Evolutionary conservation across 257 asterid genomes (phyloP), one percentile per base, ranked within the genome.

Genomic region (Knoxia roxburghii): DNA sequence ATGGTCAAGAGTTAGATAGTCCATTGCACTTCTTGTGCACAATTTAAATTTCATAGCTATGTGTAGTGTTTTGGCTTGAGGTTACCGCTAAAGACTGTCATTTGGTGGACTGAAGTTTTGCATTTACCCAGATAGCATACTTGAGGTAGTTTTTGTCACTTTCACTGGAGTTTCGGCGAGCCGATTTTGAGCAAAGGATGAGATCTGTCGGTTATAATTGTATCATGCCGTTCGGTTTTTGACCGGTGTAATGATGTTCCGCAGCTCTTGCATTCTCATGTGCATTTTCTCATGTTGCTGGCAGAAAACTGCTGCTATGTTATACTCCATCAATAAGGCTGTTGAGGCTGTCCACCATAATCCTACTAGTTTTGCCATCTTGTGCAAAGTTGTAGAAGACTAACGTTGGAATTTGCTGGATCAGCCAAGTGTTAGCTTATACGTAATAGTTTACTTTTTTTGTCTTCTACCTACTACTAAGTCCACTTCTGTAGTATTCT

Each of bases 331-430:
- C 71, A 84, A 82, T 81, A 89, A 85, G 86, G 88, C 86, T 79
- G 82, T 78, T 84, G 78, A 69, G 76, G 79, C 76, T 60, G 51
- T 72, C 88, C 75, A 52, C 73, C 84, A 63, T 56, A 54, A 66
- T 72, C 72, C 67, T 59, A 65, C 71, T 63, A 73, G 75, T 74
- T 78, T 69, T 78, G 67, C 77, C 68, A 39, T 48, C 56, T 8
- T 50, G 62, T 69, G 79, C 68, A 68, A 72, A 67, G 71, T 80
- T 64, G 75, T 71, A 56, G 85, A 77, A 71, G 61, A 76, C 70
- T 87, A 78, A 81, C 78, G 86, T 79, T 75, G 86, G 87, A 78
- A 68, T 73, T 80, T 75, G 78, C 83, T 73, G 78, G 68, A 75
- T 81, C 84, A 84, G 84, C 85, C 87, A 83, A 75, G 77, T 67